These are phyloP conservation scores for Thermothelomyces thermophilus DNA, from an alignment of 2,329 filamentous ascomycete species.

Conservation along the genomic window DNA sequence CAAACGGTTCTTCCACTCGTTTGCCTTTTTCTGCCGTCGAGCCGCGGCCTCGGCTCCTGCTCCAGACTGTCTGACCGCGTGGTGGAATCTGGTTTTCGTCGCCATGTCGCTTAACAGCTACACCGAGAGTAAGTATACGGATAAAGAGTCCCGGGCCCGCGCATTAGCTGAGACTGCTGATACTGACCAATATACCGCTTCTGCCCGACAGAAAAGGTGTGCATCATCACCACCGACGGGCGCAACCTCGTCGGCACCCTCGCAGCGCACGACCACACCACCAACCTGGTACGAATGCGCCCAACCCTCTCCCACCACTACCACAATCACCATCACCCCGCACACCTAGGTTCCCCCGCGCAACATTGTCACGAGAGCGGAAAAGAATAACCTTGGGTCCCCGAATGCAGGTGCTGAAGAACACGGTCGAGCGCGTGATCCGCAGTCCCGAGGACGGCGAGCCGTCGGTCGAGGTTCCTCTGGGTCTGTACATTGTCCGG, in stretches of 20 bases:
- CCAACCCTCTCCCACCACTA: neutral
- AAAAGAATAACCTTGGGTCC: too few species aligned
- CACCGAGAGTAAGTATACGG: too few species aligned
- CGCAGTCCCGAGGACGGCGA: conserved; percentile 77
- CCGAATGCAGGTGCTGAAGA: conserved; percentile 60
- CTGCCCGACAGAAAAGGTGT: conserved; percentile 65
- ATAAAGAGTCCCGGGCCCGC: too few species aligned
- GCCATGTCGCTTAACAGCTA: conserved; percentile 30
- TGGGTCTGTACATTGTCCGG: conserved; percentile 85
- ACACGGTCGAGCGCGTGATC: conserved; percentile 85
- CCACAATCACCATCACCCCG: neutral
- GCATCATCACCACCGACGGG: conserved; percentile 87
- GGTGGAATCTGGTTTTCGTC: neutral
- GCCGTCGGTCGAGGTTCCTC: conserved; percentile 68
- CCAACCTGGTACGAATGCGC: conserved; percentile 64
- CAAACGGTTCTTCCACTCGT: too few species aligned
- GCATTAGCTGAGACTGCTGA: too few species aligned
- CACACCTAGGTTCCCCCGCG: neutral
- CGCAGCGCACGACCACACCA: conserved; percentile 80
- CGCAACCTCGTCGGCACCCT: conserved; percentile 79
- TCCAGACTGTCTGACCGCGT: too few species aligned
- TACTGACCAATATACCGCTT: conserved; percentile 23
- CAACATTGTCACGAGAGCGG: too few species aligned
- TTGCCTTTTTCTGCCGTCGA: too few species aligned
- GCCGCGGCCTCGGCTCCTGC: too few species aligned